Evolutionary conservation across 208 protist genomes (phyloP).

Genomic region (Angomonas deanei): DNA sequence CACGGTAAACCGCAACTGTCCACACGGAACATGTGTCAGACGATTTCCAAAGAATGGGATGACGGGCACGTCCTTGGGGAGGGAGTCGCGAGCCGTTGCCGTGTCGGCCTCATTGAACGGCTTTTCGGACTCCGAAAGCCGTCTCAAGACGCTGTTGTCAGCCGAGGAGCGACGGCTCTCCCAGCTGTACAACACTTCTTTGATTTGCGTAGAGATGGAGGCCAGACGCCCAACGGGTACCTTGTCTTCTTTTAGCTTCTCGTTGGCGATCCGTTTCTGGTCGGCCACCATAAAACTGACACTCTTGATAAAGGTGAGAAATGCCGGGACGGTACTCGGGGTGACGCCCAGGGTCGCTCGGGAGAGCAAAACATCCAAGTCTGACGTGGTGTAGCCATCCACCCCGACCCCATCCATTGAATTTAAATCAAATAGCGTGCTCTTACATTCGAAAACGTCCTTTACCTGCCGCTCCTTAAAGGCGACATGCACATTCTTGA

Average conservation of each 20-base stretch:
- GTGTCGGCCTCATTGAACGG: slow-evolving; percentile 1
- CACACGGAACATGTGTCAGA: slow-evolving; percentile 59
- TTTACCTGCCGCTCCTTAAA: slow-evolving; percentile 88
- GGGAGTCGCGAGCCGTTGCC: not conserved
- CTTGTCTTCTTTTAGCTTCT: slow-evolving; percentile 17
- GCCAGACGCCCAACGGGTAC: not conserved
- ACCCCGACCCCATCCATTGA: slow-evolving; percentile 74
- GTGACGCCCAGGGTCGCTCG: slow-evolving; percentile 59
- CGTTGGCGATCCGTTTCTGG: slow-evolving; percentile 32
- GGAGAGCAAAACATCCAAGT: slow-evolving; percentile 35
- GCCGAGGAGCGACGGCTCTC: not conserved
- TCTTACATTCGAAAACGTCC: slow-evolving; percentile 77
- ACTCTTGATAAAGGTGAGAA: slow-evolving; percentile 47
- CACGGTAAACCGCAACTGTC: slow-evolving; percentile 45
- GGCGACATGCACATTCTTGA: slow-evolving; percentile 47
- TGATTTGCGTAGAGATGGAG: not conserved
- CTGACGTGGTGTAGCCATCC: slow-evolving; percentile 40
- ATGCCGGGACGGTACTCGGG: slow-evolving; percentile 64
- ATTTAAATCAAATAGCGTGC: slow-evolving; percentile 27
- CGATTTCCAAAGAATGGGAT: slow-evolving; percentile 71
- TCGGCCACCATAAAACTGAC: slow-evolving; percentile 48
- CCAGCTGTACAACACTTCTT: not conserved
- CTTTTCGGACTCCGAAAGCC: not conserved
- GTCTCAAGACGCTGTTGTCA: not conserved
- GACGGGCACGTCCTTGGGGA: not conserved